These are phyloP conservation scores for Phialemoniopsis sp. DNA, from an alignment of 2,329 filamentous ascomycete species.

Conservation along the genomic window DNA sequence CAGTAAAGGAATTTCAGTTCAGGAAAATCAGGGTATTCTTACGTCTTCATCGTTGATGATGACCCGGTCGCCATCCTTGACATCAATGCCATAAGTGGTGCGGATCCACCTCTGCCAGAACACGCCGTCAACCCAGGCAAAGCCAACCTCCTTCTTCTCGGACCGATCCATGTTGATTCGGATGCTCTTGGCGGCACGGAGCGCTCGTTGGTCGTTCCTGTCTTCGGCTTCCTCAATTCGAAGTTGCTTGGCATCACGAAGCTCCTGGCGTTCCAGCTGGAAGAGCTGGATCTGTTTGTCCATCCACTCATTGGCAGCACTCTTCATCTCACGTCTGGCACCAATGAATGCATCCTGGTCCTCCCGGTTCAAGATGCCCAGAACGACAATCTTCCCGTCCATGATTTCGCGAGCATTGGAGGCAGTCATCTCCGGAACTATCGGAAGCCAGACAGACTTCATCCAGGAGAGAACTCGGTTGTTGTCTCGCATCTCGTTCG, in stretches of 20 bases:
- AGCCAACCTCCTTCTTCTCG: slow-evolving; percentile 82
- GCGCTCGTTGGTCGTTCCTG: slow-evolving; percentile 80
- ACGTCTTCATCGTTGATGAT: slow-evolving; percentile 98
- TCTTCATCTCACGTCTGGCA: slow-evolving; percentile 88
- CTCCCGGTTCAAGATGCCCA: slow-evolving; percentile 80
- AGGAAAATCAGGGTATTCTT: slow-evolving; percentile 37
- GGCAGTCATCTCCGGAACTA: slow-evolving; percentile 89
- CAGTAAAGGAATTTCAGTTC: slow-evolving; percentile 18
- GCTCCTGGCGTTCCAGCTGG: slow-evolving; percentile 87
- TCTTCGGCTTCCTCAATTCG: slow-evolving; percentile 96
- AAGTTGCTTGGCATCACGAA: slow-evolving; percentile 90
- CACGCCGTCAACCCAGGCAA: slow-evolving; percentile 94
- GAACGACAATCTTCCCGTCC: slow-evolving; percentile 90
- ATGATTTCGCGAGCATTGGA: slow-evolving; percentile 93
- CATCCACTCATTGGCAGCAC: slow-evolving; percentile 95
- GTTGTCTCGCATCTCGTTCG: slow-evolving; percentile 88
- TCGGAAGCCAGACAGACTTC: slow-evolving; percentile 91
- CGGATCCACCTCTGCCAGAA: slow-evolving; percentile 98
- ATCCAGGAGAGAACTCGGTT: slow-evolving; percentile 84
- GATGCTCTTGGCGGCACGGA: slow-evolving; percentile 85
- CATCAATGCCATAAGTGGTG: slow-evolving; percentile 90
- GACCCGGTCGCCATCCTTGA: slow-evolving; percentile 82
- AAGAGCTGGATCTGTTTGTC: slow-evolving; percentile 91
- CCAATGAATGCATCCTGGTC: slow-evolving; percentile 73
- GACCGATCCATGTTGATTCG: slow-evolving; percentile 86